These are phyloP conservation scores for baker's yeast (Saccharomyces cerevisiae) DNA, from an alignment of 805 yeast species.

Conservation along the genomic window DNA sequence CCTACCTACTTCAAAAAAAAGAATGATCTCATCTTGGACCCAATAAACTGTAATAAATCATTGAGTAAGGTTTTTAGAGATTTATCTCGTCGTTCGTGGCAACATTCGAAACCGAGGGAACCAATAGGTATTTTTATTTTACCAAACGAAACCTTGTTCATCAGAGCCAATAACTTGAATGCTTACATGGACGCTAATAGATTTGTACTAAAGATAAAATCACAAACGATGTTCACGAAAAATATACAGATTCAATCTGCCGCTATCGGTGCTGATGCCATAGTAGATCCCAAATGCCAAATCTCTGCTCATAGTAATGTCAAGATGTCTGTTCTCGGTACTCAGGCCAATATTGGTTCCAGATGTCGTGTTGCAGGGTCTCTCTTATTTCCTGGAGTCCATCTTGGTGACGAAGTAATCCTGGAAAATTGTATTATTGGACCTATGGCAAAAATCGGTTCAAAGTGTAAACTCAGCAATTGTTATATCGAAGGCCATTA, in stretches of 20 bases:
- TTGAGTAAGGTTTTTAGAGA: conserved; percentile 70
- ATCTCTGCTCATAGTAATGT: conserved; percentile 80
- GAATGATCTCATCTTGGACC: conserved; percentile 20
- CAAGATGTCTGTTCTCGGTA: conserved; percentile 76
- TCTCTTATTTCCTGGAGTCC: conserved; percentile 62
- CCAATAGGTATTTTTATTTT: conserved; percentile 62
- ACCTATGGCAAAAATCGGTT: conserved; percentile 49
- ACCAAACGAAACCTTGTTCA: conserved; percentile 55
- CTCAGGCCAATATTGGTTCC: conserved; percentile 67
- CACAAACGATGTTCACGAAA: conserved; percentile 32
- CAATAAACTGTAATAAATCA: conserved; percentile 36
- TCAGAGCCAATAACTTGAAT: conserved; percentile 69
- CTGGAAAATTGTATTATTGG: conserved; percentile 87
- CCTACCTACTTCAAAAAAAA: conserved; percentile 28
- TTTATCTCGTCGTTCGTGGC: conserved; percentile 88
- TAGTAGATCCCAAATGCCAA: conserved; percentile 58
- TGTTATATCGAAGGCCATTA: conserved; percentile 83
- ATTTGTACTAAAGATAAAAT: conserved; percentile 57
- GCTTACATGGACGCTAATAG: conserved; percentile 89
- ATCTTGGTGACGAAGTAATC: conserved; percentile 65
- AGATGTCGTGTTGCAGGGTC: conserved; percentile 85
- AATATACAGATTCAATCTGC: conserved; percentile 36
- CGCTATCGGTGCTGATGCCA: conserved; percentile 78
- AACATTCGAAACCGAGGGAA: conserved; percentile 50
- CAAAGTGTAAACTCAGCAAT: conserved; percentile 59